Evolutionary conservation across 352 stramenopile genomes (phyloP).

Genomic region (Pythium aristosporum): DNA sequence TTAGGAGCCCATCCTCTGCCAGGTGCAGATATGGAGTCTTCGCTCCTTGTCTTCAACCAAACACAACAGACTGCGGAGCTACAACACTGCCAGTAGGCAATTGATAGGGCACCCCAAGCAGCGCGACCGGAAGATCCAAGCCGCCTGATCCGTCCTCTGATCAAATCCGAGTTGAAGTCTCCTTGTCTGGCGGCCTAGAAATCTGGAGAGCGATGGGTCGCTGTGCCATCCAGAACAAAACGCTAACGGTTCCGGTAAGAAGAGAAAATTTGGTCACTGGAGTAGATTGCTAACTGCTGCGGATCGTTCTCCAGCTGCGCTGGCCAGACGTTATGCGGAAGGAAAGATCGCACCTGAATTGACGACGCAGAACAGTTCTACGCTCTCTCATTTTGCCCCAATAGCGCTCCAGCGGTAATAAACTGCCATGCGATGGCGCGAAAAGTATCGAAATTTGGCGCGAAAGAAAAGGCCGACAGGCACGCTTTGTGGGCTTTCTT

Average conservation of each 20-base stretch:
- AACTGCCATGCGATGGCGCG: constrained; percentile 4
- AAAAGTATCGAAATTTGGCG: neutral
- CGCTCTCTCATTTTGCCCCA: constrained; percentile 1
- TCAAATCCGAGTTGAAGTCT: too few relatives aligned
- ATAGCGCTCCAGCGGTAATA: neutral
- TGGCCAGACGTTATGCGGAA: neutral
- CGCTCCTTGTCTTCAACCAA: neutral
- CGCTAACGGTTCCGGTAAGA: too few relatives aligned
- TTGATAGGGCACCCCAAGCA: too few relatives aligned
- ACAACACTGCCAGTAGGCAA: too few relatives aligned
- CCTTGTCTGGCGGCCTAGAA: too few relatives aligned
- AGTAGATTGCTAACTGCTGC: neutral
- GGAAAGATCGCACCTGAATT: neutral
- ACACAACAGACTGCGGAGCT: too few relatives aligned
- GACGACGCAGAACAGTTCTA: constrained; percentile 9
- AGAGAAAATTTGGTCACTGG: too few relatives aligned
- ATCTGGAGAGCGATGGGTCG: too few relatives aligned
- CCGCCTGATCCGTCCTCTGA: too few relatives aligned
- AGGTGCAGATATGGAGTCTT: neutral
- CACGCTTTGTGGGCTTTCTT: neutral
- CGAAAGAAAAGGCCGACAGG: neutral
- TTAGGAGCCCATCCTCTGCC: neutral
- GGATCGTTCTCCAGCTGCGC: neutral
- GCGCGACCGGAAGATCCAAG: too few relatives aligned
- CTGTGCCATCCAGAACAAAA: too few relatives aligned